Conservation (phyloP, 2,329 filamentous ascomycete species). For the Sporothrix sp. region DNA sequence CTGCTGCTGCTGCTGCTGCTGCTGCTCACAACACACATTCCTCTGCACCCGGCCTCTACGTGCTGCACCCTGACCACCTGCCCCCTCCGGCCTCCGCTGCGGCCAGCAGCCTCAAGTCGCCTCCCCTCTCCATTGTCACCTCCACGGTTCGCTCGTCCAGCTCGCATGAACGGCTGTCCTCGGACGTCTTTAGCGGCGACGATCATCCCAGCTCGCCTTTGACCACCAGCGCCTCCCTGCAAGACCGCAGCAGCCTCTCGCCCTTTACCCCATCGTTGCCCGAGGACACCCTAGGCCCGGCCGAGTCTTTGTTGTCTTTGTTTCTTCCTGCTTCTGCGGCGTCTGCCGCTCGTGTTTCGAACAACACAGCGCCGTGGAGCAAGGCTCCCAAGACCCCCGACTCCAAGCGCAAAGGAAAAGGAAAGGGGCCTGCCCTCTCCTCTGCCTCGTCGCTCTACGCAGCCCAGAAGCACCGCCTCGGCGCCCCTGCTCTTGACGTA, state of each 20-base stretch:
- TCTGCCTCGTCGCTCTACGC: slow-evolving; percentile 1
- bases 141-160: slow-evolving; percentile 32
- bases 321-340: not conserved
- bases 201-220: slow-evolving; percentile 37
- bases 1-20: not conserved
- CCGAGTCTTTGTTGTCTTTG: not conserved
- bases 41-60: slow-evolving; percentile 10
- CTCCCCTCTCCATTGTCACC: slow-evolving; percentile 32
- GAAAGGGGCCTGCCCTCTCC: slow-evolving; percentile 15
- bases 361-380: slow-evolving; percentile 39
- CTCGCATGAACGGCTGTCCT: slow-evolving; percentile 41
- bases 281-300: slow-evolving; percentile 26
- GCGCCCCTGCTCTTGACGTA: not conserved
- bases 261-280: slow-evolving; percentile 24
- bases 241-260: slow-evolving; percentile 35
- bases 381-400: slow-evolving; percentile 40
- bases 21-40: slow-evolving; percentile 11
- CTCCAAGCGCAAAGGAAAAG: slow-evolving; percentile 34
- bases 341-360: slow-evolving; percentile 24
- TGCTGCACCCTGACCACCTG: slow-evolving; percentile 15
- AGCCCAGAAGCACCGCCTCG: slow-evolving; percentile 6
- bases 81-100: slow-evolving; percentile 15
- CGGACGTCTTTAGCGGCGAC: slow-evolving; percentile 38
- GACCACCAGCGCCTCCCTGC: slow-evolving; percentile 31
- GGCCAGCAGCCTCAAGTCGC: slow-evolving; percentile 30